Percentiles rank a stretch among this genome's conserved stretches.
These are phyloP conservation scores for Cladosporium sp. DNA, from an alignment of 2,329 filamentous ascomycete genomes.

Conservation along the genomic window DNA sequence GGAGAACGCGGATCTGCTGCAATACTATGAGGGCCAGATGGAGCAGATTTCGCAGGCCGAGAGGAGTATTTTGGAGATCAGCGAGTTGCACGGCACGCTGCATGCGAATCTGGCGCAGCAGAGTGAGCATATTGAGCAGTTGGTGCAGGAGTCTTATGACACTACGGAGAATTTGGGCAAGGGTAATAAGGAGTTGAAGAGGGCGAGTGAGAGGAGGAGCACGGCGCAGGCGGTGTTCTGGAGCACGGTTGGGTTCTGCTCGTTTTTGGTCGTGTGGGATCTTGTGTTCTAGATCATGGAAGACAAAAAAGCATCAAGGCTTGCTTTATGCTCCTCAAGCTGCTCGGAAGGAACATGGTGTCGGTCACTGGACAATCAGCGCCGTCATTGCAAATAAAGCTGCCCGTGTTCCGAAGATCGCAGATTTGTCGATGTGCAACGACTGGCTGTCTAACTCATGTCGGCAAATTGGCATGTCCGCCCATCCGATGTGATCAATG, in stretches of 20 bases:
- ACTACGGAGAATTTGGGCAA: slow-evolving; percentile 82
- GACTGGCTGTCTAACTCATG: no score
- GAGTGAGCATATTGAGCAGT: slow-evolving; percentile 79
- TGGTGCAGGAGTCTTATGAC: slow-evolving; percentile 74
- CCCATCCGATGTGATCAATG: no score
- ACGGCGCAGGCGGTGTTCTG: slow-evolving; percentile 46
- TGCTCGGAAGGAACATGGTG: no score
- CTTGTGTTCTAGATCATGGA: slow-evolving; percentile 35
- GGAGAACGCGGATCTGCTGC: slow-evolving; percentile 87
- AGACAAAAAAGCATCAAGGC: no score
- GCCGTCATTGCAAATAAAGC: no score
- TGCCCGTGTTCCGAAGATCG: no score
- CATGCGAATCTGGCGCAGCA: slow-evolving; percentile 80
- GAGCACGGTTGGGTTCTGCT: slow-evolving; percentile 41
- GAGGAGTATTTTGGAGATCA: slow-evolving; percentile 85
- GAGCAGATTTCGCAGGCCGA: slow-evolving; percentile 89
- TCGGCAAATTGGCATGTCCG: no score
- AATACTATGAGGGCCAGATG: slow-evolving; percentile 88
- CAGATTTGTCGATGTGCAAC: no score
- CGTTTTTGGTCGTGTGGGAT: slow-evolving; percentile 44
- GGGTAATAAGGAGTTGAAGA: slow-evolving; percentile 87
- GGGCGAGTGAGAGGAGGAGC: slow-evolving; percentile 56
- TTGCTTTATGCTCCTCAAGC: no score
- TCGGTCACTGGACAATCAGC: no score
- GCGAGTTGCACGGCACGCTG: slow-evolving; percentile 82